phyloP scores from a whole-genome alignment of 2,329 filamentous ascomycete species.

The Colletotrichum cuscutae region DNA sequence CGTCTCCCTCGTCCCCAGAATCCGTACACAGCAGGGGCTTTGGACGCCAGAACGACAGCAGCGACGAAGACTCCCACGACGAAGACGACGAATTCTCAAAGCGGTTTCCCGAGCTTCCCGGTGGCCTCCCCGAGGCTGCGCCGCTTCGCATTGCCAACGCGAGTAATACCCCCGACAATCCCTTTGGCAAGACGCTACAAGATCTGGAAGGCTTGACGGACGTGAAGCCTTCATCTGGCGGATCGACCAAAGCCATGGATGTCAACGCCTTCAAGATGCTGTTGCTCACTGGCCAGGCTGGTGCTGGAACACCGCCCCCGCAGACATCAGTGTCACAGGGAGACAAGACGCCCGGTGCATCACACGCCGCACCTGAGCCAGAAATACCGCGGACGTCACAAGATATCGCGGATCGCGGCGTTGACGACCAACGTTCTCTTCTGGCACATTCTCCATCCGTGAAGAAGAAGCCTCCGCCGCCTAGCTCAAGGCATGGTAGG shows the following conservation, averaged over 20 bases:
- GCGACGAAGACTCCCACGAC: constrained; percentile 44
- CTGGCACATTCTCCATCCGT: constrained; percentile 49
- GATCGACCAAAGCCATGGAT: constrained; percentile 65
- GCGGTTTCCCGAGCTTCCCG: constrained; percentile 34
- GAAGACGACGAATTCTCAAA: constrained; percentile 34
- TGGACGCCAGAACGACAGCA: constrained; percentile 40
- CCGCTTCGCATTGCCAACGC: constrained; percentile 35
- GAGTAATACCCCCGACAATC: constrained; percentile 54
- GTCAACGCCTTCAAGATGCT: constrained; percentile 82
- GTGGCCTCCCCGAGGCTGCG: constrained; percentile 27
- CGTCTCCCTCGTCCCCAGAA: constrained; percentile 64
- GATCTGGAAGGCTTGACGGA: constrained; percentile 56
- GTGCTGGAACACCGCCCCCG: constrained; percentile 37
- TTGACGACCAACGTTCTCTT: constrained; percentile 54
- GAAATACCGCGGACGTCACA: constrained; percentile 69
- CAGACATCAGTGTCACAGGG: constrained; percentile 47
- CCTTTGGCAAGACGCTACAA: constrained; percentile 66
- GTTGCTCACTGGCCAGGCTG: constrained; percentile 76
- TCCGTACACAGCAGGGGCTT: constrained; percentile 34
- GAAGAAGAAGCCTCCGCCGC: constrained; percentile 78
- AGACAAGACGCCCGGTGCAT: constrained; percentile 52
- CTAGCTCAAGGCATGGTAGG: constrained; percentile 81
- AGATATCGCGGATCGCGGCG: constrained; percentile 64
- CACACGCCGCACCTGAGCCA: background rate
- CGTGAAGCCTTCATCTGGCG: constrained; percentile 41